Evolutionary conservation across 1,284 basidiomycete genomes (phyloP).

Genomic region (Wallemia hederae): DNA sequence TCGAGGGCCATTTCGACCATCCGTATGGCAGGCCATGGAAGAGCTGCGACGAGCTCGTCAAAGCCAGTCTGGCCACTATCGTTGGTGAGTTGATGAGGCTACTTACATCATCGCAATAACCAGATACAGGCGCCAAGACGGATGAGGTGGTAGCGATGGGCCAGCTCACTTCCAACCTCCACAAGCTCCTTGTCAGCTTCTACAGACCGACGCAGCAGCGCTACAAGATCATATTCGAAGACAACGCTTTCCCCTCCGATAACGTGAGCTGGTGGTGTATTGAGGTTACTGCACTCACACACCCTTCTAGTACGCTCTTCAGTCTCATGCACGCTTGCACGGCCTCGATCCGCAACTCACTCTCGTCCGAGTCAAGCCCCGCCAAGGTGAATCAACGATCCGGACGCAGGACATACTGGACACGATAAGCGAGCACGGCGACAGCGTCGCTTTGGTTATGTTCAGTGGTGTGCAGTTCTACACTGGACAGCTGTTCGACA

Average conservation of each 20-base stretch:
- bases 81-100: constrained; percentile 28
- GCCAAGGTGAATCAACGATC: constrained; percentile 56
- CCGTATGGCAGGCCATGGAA: constrained; percentile 60
- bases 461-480: constrained; percentile 87
- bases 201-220: constrained; percentile 57
- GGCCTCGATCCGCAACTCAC: constrained; percentile 44
- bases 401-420: constrained; percentile 67
- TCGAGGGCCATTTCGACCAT: constrained; percentile 74
- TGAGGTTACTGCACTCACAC: neutral
- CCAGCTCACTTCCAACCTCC: constrained; percentile 76
- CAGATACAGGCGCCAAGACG: constrained; percentile 38
- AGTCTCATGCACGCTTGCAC: constrained; percentile 54
- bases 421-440: constrained; percentile 39
- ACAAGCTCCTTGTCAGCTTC: constrained; percentile 77
- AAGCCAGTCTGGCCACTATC: constrained; percentile 46
- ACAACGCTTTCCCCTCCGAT: constrained; percentile 82
- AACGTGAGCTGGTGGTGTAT: constrained; percentile 29
- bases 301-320: constrained; percentile 53
- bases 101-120: constrained; percentile 3
- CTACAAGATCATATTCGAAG: constrained; percentile 87
- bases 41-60: constrained; percentile 39
- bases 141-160: constrained; percentile 80
- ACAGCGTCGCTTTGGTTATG: constrained; percentile 55
- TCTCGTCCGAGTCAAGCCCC: constrained; percentile 49
- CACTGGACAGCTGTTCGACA: constrained; percentile 84